Percentiles rank a stretch among this genome's conserved stretches.
phyloP scores from a whole-genome alignment of 306 rosid genomes.

The Casuarina equisetifolia region DNA sequence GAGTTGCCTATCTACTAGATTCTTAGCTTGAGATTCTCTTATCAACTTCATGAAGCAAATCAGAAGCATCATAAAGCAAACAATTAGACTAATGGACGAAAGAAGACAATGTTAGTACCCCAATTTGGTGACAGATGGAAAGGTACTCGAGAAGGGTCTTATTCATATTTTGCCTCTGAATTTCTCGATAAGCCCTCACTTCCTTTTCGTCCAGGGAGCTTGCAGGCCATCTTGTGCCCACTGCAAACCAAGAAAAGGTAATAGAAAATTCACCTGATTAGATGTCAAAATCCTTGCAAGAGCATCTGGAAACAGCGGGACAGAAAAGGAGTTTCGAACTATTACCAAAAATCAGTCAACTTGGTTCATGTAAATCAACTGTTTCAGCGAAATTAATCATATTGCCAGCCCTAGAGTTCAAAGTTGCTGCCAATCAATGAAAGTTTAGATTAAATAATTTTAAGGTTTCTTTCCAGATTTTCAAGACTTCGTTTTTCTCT shows the following conservation, averaged over 20 bases:
- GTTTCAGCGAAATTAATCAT: too few relatives aligned
- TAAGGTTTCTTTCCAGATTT: too few relatives aligned
- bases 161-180: constrained; percentile 56
- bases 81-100: neutral
- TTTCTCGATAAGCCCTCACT: constrained; percentile 60
- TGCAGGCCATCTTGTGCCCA: constrained; percentile 70
- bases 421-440: too few relatives aligned
- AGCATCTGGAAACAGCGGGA: constrained; percentile 8
- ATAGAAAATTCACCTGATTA: constrained; percentile 3
- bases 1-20: neutral
- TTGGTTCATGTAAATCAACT: too few relatives aligned
- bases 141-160: constrained; percentile 56
- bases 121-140: constrained; percentile 50
- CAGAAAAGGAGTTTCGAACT: neutral
- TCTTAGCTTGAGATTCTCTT: too few relatives aligned
- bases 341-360: too few relatives aligned
- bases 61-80: neutral
- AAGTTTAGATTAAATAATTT: too few relatives aligned
- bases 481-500: too few relatives aligned
- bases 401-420: too few relatives aligned
- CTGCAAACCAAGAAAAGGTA: constrained; percentile 33
- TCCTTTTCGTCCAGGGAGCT: constrained; percentile 42
- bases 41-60: neutral
- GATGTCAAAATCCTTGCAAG: constrained; percentile 9
- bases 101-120: constrained; percentile 52